These are phyloP conservation scores for Mycena citricolor DNA, from an alignment of 1,284 basidiomycete species.

Conservation along the genomic window DNA sequence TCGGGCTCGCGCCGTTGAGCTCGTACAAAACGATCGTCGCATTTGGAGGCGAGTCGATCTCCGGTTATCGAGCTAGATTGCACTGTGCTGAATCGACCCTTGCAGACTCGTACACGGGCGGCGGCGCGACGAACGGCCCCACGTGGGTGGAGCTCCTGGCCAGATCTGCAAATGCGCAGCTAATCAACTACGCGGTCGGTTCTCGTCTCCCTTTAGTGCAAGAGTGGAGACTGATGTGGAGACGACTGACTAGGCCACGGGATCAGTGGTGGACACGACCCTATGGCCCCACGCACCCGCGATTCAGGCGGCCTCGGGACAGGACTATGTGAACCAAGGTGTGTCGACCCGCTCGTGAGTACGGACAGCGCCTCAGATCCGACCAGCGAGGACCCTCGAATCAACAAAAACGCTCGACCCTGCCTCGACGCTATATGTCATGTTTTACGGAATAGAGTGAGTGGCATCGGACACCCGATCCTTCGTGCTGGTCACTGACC, in stretches of 20 bases:
- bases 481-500: no score
- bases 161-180: constrained; percentile 31
- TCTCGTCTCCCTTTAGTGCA: no score
- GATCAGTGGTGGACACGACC: constrained; percentile 35
- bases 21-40: constrained; percentile 44
- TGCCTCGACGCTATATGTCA: constrained; percentile 36
- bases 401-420: constrained; percentile 27
- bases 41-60: constrained; percentile 40
- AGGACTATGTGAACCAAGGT: constrained; percentile 37
- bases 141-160: constrained; percentile 41
- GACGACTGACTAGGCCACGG: constrained; percentile 29
- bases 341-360: neutral
- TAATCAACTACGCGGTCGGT: constrained; percentile 47
- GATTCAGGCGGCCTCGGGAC: constrained; percentile 23
- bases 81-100: neutral
- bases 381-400: constrained; percentile 27
- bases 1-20: constrained; percentile 37
- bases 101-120: constrained; percentile 38
- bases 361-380: no score
- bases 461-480: no score
- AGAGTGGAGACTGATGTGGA: neutral
- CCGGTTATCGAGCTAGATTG: neutral
- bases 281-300: constrained; percentile 30
- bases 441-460: constrained; percentile 42
- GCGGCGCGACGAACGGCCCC: constrained; percentile 37